A percentile compares a stretch with the other conserved stretches of the same genome.
These are phyloP conservation scores for Laburnicola sp. DNA, from an alignment of 2,329 filamentous ascomycete species.

Conservation along the genomic window DNA sequence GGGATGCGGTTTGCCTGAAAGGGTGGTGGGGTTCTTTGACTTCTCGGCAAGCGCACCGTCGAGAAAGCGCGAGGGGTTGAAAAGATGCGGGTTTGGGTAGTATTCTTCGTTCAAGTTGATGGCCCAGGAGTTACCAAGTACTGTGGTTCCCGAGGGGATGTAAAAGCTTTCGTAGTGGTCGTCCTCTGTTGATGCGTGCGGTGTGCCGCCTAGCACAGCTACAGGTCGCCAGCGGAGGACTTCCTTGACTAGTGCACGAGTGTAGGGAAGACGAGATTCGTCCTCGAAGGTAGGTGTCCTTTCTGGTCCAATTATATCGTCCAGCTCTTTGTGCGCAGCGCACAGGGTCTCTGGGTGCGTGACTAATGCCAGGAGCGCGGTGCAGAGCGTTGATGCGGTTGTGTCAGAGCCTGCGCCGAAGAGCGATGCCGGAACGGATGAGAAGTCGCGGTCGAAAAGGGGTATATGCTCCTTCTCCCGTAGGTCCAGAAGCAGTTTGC, in stretches of 20 bases:
- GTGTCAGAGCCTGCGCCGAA: constrained; percentile 58
- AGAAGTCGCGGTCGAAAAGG: constrained; percentile 49
- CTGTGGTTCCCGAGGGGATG: constrained; percentile 54
- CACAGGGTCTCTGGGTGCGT: constrained; percentile 50
- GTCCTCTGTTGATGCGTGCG: constrained; percentile 54
- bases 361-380: constrained; percentile 55
- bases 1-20: constrained; percentile 32
- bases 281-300: constrained; percentile 45
- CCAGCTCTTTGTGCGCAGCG: constrained; percentile 50
- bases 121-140: constrained; percentile 52
- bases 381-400: constrained; percentile 53
- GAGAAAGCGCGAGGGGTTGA: constrained; percentile 49
- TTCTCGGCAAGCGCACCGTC: constrained; percentile 23
- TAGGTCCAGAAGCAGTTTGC: constrained; percentile 50
- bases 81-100: constrained; percentile 46
- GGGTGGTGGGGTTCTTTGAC: constrained; percentile 17
- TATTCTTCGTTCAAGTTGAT: constrained; percentile 49
- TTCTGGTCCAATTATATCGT: constrained; percentile 35
- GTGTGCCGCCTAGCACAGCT: constrained; percentile 50
- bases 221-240: constrained; percentile 44
- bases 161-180: constrained; percentile 55
- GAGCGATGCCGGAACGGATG: constrained; percentile 50
- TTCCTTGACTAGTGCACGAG: constrained; percentile 46
- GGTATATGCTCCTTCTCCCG: constrained; percentile 45
- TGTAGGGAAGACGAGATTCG: constrained; percentile 42